Evolutionary conservation across 352 stramenopile species (phyloP), one percentile per base, ranked within the genome.

Genomic region (Pythium pyrilobum): DNA sequence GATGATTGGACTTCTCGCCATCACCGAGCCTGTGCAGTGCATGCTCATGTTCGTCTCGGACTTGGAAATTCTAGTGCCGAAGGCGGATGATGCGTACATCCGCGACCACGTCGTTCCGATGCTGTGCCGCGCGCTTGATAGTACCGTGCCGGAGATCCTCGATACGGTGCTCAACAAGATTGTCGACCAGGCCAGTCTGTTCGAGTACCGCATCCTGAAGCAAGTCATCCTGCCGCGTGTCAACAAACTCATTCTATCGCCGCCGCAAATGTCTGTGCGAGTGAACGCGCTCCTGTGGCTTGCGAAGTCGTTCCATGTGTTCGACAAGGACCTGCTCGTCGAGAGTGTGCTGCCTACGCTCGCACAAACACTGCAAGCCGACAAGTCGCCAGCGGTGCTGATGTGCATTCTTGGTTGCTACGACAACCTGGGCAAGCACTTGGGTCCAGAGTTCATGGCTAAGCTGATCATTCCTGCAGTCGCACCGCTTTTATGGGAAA

Each of bases 11-110:
- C 66, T 95, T 18, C 63, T 95, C 25, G 71, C 71, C 4, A 95
- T 95, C 52, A 77, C 77, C n/a, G 84, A 95, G 59, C 84, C 84
- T 1, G 81, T 92, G 28, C 84, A 95, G 60, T 92, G 81, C 52
- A 95, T 95, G 84, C 80, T 95, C 34, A 95, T 92, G 81, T 95
- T 95, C 39, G 84, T 95, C 11, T 90, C 80, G 27, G 82, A 92
- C 44, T 60, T 95, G 12, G 81, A 95, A 50, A 72, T 78, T 24
- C 59, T 95, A 21, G 76, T 95, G 20, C 81, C 81, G 2, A 95
- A 95, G 49, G 84, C 84, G 1, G 84, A 95, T 28, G 81, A 95
- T 23, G 77, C 64, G n/a, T 95, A 89, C 67, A 92, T 92, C 44
- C 81, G 84, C n/a, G 84, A 95, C 52, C 84, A 95, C 55, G 81